Evolutionary conservation across 2,329 filamentous ascomycete genomes (phyloP), one percentile per base, ranked within the genome.

Genomic region (Monascus ruber): DNA sequence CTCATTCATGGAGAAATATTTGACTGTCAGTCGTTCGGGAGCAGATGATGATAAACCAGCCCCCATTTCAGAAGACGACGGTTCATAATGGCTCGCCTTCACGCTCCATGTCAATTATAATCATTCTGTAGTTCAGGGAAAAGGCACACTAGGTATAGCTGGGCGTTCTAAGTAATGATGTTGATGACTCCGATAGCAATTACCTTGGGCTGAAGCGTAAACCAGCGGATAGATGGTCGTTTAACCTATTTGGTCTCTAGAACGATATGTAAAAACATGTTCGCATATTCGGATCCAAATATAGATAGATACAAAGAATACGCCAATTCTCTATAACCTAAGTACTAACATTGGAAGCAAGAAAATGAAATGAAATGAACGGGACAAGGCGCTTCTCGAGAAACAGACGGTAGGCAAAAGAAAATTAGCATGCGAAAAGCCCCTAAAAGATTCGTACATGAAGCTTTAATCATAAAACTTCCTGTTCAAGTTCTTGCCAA

Each of bases 401-500:
- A 29, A 10, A 6, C 33, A 34, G 37, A 36, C 45, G 70, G 27
- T 39, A 24, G 24, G 25, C 24, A 34, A 24, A 34, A 34, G 5
- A 34, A 24, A 25, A 17, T 17, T 17, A 17, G 3, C 17, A 17
- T 17, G 17, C 17, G 17, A 17, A 17, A 17, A 17, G 17, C 17
- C 17, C 17, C 17, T 17, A 17, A 2, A 2, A 17, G 17, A 17
- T 17, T 17, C 17, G 17, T 17, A 17, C 17, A 17, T 17, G 31
- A 33, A 6, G 26, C 29, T 55, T 61, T 81, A 98, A 62, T 96
- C 88, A 59, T 78, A 84, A 77, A 96, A 98, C 69, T 83, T 94
- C 63, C 91, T 81, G 76, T 96, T 95, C 54, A 79, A 74, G 71
- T 98, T 98, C 70, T 85, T 81, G 44, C 91, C 91, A 58, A 98